phyloP scores from a whole-genome alignment of 1,284 basidiomycete species.

The Takashimella koratensis region DNA sequence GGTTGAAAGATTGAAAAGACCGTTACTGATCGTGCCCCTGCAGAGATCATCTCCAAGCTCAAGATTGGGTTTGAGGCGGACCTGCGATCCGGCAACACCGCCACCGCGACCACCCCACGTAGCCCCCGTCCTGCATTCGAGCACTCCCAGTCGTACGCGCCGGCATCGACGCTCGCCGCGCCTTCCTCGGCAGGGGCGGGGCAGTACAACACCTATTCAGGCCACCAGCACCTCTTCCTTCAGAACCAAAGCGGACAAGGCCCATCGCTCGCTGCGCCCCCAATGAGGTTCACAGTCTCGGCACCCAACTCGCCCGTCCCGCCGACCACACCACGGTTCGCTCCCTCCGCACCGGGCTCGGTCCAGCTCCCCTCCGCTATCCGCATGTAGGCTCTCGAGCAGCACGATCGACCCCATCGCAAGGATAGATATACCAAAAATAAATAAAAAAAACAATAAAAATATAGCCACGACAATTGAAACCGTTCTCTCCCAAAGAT shows the following conservation, averaged over 20 bases:
- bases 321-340: slow-evolving; percentile 23
- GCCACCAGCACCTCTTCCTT: too few relatives aligned
- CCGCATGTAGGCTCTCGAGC: too few relatives aligned
- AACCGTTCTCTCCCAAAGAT: too few relatives aligned
- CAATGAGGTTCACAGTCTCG: slow-evolving; percentile 18
- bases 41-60: neutral
- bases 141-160: neutral
- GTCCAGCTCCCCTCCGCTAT: slow-evolving; percentile 23
- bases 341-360: slow-evolving; percentile 11
- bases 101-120: slow-evolving; percentile 7
- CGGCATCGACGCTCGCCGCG: slow-evolving; percentile 4
- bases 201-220: neutral
- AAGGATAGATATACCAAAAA: too few relatives aligned
- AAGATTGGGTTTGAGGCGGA: neutral
- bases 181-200: neutral
- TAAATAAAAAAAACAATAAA: too few relatives aligned
- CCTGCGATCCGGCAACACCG: slow-evolving; percentile 2
- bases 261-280: slow-evolving; percentile 19
- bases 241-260: neutral
- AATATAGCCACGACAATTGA: too few relatives aligned
- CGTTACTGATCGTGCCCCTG: neutral
- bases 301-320: slow-evolving; percentile 30
- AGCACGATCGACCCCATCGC: too few relatives aligned
- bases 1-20: too few relatives aligned
- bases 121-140: slow-evolving; percentile 2